Conservation (phyloP, 2,329 filamentous ascomycete species). For the Colletotrichum spinosum region DNA sequence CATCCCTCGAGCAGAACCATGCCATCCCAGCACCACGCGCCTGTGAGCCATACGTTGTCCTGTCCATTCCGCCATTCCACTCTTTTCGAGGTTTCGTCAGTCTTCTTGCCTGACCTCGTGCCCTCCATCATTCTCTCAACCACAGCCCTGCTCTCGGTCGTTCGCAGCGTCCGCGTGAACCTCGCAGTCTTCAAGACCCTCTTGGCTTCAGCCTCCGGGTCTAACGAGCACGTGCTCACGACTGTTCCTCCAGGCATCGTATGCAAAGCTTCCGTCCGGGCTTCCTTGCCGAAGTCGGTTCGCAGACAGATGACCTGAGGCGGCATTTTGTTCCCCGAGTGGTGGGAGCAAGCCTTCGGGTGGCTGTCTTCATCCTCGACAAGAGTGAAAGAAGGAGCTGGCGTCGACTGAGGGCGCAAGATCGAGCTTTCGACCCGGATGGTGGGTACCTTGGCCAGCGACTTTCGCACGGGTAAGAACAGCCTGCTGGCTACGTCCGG, state of each 20-base stretch:
- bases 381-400: constrained; percentile 24
- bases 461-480: constrained; percentile 54
- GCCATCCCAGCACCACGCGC: constrained; percentile 74
- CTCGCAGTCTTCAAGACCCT: constrained; percentile 56
- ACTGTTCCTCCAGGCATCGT: constrained; percentile 61
- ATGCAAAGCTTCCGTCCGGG: constrained; percentile 64
- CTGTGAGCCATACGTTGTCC: constrained; percentile 64
- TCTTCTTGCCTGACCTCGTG: background rate
- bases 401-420: constrained; percentile 38
- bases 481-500: constrained; percentile 63
- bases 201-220: constrained; percentile 48
- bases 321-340: constrained; percentile 39
- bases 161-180: constrained; percentile 66
- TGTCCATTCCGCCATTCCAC: constrained; percentile 63
- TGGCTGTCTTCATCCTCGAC: constrained; percentile 19
- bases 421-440: constrained; percentile 61
- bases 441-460: constrained; percentile 59
- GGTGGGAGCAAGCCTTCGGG: constrained; percentile 43
- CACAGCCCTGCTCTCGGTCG: constrained; percentile 56
- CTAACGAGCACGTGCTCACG: constrained; percentile 64
- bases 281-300: constrained; percentile 45
- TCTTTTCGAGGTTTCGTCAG: background rate
- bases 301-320: constrained; percentile 50
- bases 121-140: constrained; percentile 58
- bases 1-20: constrained; percentile 73